Conservation (phyloP, 2,329 filamentous ascomycete genomes). For the Coniochaeta sp. region DNA sequence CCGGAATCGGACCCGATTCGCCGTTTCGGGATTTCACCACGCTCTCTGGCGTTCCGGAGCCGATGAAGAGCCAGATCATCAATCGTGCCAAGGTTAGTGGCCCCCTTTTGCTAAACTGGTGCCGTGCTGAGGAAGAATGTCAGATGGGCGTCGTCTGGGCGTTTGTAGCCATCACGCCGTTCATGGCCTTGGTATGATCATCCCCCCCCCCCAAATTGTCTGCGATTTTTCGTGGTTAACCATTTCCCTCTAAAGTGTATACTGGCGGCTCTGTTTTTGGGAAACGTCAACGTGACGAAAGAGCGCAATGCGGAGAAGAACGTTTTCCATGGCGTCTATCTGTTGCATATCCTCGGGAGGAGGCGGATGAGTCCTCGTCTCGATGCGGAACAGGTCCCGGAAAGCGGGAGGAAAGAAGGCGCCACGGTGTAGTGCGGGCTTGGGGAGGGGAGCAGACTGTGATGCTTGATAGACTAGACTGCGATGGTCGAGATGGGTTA, state of each 20-base stretch:
- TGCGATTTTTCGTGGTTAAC: background rate
- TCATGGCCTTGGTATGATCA: slow-evolving; percentile 33
- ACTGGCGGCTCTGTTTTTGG: slow-evolving; percentile 18
- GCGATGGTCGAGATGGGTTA: no score
- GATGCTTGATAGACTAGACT: background rate
- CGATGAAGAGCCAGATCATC: slow-evolving; percentile 4
- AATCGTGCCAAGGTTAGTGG: slow-evolving; percentile 1
- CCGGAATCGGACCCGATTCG: background rate
- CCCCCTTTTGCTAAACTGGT: slow-evolving; percentile 3
- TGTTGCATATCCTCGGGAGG: background rate
- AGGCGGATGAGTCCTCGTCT: background rate
- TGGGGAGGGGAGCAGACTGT: background rate
- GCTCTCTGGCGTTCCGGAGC: slow-evolving; percentile 14
- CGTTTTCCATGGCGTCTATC: background rate
- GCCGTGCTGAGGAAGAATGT: background rate
- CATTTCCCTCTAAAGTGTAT: slow-evolving; percentile 10
- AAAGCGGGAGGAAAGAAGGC: background rate
- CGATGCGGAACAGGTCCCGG: background rate
- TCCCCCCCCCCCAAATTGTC: background rate
- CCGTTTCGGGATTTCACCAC: slow-evolving; percentile 24
- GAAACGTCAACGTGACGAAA: slow-evolving; percentile 24
- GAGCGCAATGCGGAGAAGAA: background rate
- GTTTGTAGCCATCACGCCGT: slow-evolving; percentile 53
- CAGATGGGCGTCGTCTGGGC: slow-evolving; percentile 53
- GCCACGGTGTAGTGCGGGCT: background rate